Base-by-base conservation (phyloP, 176 grass and related monocot species). In the Oryza australiensis region DNA sequence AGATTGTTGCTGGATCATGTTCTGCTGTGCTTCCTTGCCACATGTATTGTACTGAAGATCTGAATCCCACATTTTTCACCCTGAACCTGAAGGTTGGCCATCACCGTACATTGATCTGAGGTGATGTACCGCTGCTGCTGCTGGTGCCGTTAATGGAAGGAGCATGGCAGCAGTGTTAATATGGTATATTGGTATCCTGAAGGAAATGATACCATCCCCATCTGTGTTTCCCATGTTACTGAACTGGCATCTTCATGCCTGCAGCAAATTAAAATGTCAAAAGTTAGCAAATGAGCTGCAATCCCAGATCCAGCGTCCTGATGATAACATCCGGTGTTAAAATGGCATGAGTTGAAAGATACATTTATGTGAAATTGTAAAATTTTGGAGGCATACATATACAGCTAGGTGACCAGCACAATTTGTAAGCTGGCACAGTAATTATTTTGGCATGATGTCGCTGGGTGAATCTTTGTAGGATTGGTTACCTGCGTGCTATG, bases 141-240 rank as follows among this genome's bases (percentile, higher is more conserved):
- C 35, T 8, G n/a, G 13, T 74, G 37, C 63, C 70, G 15, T 63
- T 34, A 53, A 23, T 26, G 46, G 26, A 37, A 74, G 46, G 51
- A 79, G 22, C 48, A 28, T 68, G 66, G 10, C 26, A 45, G 35
- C 33, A 62, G 37, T 49, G n/a, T 34, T n/a, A 62, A 45, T 55
- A 22, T 55, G 51, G 51, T 55, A 60, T 24, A 73, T 66, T 38
- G 30, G 12, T 7, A 18, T 71, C 55, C 5, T 26, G 57, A 57
- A 77, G 24, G 13, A 83, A 83, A 78, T 73, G 76, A 12, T 29
- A 76, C 7, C 63, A 53, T 30, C 26, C 20, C 13, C 70, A 30
- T 53, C 37, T 34, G 26, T 73, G 16, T 45, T 55, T 2, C 48
- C 37, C 75, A 62, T 79, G 48, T 14, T 66, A 33, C 57, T 45